phyloP scores from a whole-genome alignment of 1,139 yeast species.

The Chernovozyma sophiae-reginae region DNA sequence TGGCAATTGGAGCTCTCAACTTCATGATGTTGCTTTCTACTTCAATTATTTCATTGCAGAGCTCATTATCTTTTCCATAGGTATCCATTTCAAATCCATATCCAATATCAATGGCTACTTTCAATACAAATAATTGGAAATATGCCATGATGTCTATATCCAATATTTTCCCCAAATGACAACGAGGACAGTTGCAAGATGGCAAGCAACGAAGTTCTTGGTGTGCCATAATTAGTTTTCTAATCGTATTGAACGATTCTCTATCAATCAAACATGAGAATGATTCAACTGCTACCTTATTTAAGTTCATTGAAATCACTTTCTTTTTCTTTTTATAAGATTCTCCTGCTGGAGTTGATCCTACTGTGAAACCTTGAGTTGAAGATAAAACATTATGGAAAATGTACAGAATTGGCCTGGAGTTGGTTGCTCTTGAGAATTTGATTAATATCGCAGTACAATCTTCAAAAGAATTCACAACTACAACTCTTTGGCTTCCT shows the following conservation, averaged over 20 bases:
- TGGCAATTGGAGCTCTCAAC: constrained; percentile 60
- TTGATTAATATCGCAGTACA: constrained; percentile 53
- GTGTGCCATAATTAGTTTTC: constrained; percentile 20
- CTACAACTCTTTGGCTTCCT: constrained; percentile 54
- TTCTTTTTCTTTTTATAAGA: constrained; percentile 53
- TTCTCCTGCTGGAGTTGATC: constrained; percentile 68
- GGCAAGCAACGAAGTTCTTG: constrained; percentile 21
- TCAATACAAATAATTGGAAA: constrained; percentile 52
- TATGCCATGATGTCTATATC: constrained; percentile 41
- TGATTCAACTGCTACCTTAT: constrained; percentile 28
- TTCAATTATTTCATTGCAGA: constrained; percentile 51
- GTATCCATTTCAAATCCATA: constrained; percentile 57
- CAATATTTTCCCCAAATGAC: constrained; percentile 12
- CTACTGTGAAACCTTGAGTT: constrained; percentile 65
- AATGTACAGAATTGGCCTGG: constrained; percentile 64
- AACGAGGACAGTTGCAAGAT: constrained; percentile 15
- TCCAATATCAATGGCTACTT: constrained; percentile 53
- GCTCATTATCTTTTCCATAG: constrained; percentile 29
- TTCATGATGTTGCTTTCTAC: constrained; percentile 65
- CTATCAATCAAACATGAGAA: constrained; percentile 39
- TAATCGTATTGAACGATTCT: constrained; percentile 33
- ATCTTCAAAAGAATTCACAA: constrained; percentile 60
- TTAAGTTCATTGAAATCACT: constrained; percentile 48
- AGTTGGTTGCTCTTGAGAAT: constrained; percentile 51
- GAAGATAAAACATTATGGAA: constrained; percentile 65